Evolutionary conservation across 1,139 yeast species (phyloP), one percentile per base, ranked within the genome.

Genomic region (Candida tetrigidarum): DNA sequence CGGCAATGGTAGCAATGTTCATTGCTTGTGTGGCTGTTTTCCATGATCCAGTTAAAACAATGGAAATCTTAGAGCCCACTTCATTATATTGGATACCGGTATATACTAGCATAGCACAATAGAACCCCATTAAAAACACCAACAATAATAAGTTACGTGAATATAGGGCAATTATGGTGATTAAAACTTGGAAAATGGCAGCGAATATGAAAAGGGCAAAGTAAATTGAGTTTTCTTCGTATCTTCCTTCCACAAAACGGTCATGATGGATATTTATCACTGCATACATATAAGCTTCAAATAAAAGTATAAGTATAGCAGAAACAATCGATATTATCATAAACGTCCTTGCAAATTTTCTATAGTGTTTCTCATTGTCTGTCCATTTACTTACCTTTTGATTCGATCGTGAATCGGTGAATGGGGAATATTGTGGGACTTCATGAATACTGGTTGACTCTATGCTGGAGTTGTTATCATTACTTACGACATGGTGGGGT

Each of bases 31-130:
- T 65, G 23, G 67, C 71, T 27, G 48, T 53, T 53, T 51, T 58
- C 70, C 66, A 67, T 12, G 44, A 48, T n/a, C 51, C 60, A 30
- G 37, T 54, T 41, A 54, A 60, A 43, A 44, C 52, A 20, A 42
- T 44, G 2, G 54, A 44, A 12, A 73, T 61, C 2, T 65, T 61
- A 4, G 52, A 48, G 14, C 62, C 97, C 37, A 78, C 61, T 60
- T 79, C 83, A 43, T 66, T 65, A 53, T 67, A 78, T 55, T 78
- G 83, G 32, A 79, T 67, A 9, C 80, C 78, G 2, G 82, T 70
- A 56, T 79, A 78, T 3, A 76, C 63, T 53, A 76, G 60, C 78
- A 79, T 71, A 39, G 78, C 75, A n/a, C 64, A 64, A 50, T 73
- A 71, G 51, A 78, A 78, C 12, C 67, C 43, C 50, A 78, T 67